Conservation (phyloP, 140 eudicot genomes). For the Senecio squalidus region DNA sequence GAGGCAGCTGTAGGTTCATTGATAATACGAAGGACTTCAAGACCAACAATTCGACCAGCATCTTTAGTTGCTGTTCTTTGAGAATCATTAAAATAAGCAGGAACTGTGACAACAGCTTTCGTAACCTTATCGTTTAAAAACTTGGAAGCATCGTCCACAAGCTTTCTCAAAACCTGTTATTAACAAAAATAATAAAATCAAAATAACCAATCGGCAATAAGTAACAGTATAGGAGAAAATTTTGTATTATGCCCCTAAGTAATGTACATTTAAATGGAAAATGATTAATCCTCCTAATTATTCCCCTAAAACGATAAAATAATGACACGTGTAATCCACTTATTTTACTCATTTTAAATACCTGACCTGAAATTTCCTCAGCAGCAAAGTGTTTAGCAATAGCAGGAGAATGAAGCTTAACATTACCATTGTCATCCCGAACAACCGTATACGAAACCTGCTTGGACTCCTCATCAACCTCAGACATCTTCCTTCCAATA, state of each 20-base stretch:
- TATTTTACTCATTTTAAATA: too few relatives aligned
- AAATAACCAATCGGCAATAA: neutral
- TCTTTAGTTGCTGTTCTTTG: constrained; percentile 95
- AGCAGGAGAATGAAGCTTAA: constrained; percentile 82
- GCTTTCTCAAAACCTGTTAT: constrained; percentile 75
- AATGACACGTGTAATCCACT: neutral
- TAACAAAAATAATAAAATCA: neutral
- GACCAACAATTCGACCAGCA: constrained; percentile 92
- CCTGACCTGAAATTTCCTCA: constrained; percentile 84
- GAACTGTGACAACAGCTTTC: constrained; percentile 92
- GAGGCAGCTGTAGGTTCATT: constrained; percentile 98
- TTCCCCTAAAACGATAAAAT: neutral
- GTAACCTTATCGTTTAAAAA: constrained; percentile 78
- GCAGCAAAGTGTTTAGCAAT: constrained; percentile 74
- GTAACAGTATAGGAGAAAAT: too few relatives aligned
- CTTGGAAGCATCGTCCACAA: constrained; percentile 92
- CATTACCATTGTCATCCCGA: constrained; percentile 73
- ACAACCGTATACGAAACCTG: constrained; percentile 71
- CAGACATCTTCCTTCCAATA: constrained; percentile 82
- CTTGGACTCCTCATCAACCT: constrained; percentile 78
- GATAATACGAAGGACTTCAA: constrained; percentile 82
- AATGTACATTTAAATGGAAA: too few relatives aligned
- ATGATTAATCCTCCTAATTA: too few relatives aligned
- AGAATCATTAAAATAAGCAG: constrained; percentile 94
- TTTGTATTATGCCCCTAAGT: too few relatives aligned